Evolutionary conservation across 2,329 filamentous ascomycete species (phyloP), one percentile per base, ranked within the genome.

Genomic region (Lachnellula arida): DNA sequence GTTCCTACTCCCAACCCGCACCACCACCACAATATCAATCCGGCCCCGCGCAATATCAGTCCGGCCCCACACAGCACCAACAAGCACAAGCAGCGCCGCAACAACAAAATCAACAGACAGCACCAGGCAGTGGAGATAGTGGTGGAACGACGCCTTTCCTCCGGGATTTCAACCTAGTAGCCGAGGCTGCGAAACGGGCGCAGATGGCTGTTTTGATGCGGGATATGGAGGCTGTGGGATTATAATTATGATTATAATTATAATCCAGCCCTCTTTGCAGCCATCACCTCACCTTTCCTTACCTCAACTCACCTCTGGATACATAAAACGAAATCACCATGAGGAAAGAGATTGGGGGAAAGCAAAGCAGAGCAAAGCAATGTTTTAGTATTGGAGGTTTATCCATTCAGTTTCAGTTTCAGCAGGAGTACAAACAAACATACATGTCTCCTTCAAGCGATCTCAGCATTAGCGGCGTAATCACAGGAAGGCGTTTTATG

Each of bases 131-230:
- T 32, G 8, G 9, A 32, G 28, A 32, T 32, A 32, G 28, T 12
- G 75, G 79, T 57, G 84, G 81, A 66, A 77, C 75, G 5, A 76
- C 78, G 9, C 78, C 78, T 4, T 91, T 91, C 69, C 79, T 96
- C 58, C 84, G 86, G 66, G 87, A 96, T 72, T 89, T 93, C 68
- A 93, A 82, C 56, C 81, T 97, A 32, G 81, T 97, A 43, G 92
- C 92, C 37, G 93, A 97, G 76, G 93, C 93, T 2, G 93, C 91
- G 44, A 96, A 96, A 74, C 81, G 92, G 43, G 93, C 93, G 9
- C 91, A 97, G 73, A 89, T 97, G 79, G 90, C 90, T 43, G 85
- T 91, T 67, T 77, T 97, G 70, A 88, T 92, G 79, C 81, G 92
- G 60, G 93, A 97, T 72, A 80, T 97, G 68, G 91, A 90, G 67